Evolutionary conservation across 148 eudicot species (phyloP).

Genomic region (Mesembryanthemum crystallinum): DNA sequence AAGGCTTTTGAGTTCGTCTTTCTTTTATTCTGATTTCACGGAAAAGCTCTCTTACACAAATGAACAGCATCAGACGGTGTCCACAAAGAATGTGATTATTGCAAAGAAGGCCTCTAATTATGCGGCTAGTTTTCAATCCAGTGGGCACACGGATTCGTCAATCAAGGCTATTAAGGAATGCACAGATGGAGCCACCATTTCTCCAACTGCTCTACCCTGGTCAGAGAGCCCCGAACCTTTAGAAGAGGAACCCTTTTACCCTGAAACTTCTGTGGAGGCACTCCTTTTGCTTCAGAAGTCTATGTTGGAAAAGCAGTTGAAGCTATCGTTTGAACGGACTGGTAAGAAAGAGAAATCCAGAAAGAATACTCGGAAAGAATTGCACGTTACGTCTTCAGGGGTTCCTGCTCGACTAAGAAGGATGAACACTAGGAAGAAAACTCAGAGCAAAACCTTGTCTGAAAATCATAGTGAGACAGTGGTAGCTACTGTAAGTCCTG

Average conservation of each 20-base stretch:
- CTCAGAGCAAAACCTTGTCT: constrained; percentile 26
- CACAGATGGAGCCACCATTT: constrained; percentile 35
- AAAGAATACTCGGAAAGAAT: constrained; percentile 34
- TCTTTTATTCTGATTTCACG: constrained; percentile 51
- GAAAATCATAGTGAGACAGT: constrained; percentile 27
- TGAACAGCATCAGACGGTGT: constrained; percentile 45
- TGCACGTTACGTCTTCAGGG: constrained; percentile 54
- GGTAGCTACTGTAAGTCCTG: constrained; percentile 47
- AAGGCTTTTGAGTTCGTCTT: constrained; percentile 67
- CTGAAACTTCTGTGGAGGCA: constrained; percentile 61
- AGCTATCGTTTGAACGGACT: constrained; percentile 48
- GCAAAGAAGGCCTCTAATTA: constrained; percentile 52
- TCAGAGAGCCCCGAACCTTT: constrained; percentile 22
- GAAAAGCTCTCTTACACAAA: constrained; percentile 52
- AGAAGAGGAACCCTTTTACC: constrained; percentile 41
- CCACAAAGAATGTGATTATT: constrained; percentile 43
- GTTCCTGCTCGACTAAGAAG: constrained; percentile 70
- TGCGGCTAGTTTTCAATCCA: constrained; percentile 42
- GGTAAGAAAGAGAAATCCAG: constrained; percentile 19
- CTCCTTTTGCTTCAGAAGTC: constrained; percentile 76
- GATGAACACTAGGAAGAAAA: constrained; percentile 47
- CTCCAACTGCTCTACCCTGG: constrained; percentile 43
- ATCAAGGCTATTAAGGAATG: constrained; percentile 62
- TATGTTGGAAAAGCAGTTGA: constrained; percentile 87
- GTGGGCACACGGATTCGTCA: constrained; percentile 40